Evolutionary conservation across 2,329 filamentous ascomycete genomes (phyloP), one percentile per base, ranked within the genome.

Genomic region (Colletotrichum sp.): DNA sequence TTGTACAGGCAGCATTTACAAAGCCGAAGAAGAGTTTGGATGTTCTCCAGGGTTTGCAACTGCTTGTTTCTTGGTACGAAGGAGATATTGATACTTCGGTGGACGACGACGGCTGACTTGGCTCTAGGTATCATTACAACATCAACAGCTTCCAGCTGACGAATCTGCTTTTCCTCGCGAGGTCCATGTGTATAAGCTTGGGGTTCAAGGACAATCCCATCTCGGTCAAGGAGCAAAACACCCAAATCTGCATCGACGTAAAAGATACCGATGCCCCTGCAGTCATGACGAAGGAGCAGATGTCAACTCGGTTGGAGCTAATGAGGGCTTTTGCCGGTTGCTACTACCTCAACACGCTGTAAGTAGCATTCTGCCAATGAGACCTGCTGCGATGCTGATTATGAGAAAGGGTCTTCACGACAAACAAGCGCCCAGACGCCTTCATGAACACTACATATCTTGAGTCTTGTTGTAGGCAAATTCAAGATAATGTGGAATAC

Each of bases 311-410:
- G 26, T 77, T 89, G 12, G 87, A 90, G 71, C 81, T 85, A 62
- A 85, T 89, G 81, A 83, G 89, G 60, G 87, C 88, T 0, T 89
- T 88, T 79, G 84, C 85, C 1, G 88, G 88, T 4, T 87, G 87
- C 6, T 90, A 89, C 74, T 90, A 90, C 71, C 78, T 90, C 6
- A 87, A 88, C 34, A 88, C 88, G 8, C 78, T 88, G 88, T 89
- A 75, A 79, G 87, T 82, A 4, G 2, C 34, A 6, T 16, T 2
- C n/a, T 6, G 6, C 4, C n/a, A 15, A 28, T 18, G 30, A 24
- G 44, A 21, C n/a, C 21, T 18, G 5, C 16, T 15, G 6, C 16
- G 13, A 21, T n/a, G 15, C 6, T 52, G 6, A 39, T 18, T 64
- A 21, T 67, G 13, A 5, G 9, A 13, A 62, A 87, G 86, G 6